Percentiles rank a stretch among this genome's conserved stretches.
Evolutionary conservation across 139 green algal species (phyloP).

Genomic region (Picochlorum sp.): DNA sequence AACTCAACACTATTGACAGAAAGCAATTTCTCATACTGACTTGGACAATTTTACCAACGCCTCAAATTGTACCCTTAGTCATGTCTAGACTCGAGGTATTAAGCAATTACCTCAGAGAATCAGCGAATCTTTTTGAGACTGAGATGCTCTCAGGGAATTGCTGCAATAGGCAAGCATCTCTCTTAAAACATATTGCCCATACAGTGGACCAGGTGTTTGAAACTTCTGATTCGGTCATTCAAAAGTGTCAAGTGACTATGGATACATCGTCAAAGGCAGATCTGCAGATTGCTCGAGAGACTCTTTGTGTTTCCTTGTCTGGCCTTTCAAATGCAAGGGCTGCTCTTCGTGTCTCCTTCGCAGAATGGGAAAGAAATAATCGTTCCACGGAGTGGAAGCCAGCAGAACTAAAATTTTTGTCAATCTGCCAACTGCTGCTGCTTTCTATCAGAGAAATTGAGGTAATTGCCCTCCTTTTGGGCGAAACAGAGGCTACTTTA

Average conservation of each 20-base stretch:
- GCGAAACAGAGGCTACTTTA: not conserved
- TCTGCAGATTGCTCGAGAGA: not conserved
- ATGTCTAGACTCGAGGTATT: not conserved
- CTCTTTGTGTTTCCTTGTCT: not conserved
- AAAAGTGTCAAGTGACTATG: not conserved
- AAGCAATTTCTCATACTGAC: conserved; percentile 7
- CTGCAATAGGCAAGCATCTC: no score
- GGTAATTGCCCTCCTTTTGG: not conserved
- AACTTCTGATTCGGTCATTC: not conserved
- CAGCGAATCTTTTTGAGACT: not conserved
- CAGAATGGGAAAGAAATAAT: not conserved
- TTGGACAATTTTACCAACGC: conserved; percentile 10
- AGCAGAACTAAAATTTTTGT: not conserved
- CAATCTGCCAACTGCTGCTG: not conserved
- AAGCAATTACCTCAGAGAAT: not conserved
- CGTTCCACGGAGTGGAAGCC: not conserved
- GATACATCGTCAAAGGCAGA: not conserved
- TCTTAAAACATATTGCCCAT: no score
- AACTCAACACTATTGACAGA: conserved; percentile 6
- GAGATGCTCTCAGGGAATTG: no score
- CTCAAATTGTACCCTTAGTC: not conserved
- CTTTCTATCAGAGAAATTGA: not conserved
- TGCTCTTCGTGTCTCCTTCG: not conserved
- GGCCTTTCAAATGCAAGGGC: not conserved
- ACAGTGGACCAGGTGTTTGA: not conserved